A percentile compares a stretch with the other conserved stretches of the same genome.
phyloP scores from a whole-genome alignment of 2,329 filamentous ascomycete genomes.

The Colletotrichum simmondsii region DNA sequence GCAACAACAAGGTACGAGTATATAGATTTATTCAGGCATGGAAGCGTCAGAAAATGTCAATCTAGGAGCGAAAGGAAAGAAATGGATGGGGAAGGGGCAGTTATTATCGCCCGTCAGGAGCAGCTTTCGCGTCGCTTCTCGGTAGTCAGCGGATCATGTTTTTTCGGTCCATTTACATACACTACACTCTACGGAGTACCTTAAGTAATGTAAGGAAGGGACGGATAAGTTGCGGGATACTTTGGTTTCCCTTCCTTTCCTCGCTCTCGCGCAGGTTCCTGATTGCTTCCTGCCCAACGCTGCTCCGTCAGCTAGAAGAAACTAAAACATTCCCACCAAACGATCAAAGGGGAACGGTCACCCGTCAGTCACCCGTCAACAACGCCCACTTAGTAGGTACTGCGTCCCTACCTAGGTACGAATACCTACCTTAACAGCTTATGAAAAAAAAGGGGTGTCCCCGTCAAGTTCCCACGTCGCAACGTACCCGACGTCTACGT shows the following conservation, averaged over 20 bases:
- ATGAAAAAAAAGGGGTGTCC: neutral
- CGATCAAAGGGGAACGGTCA: constrained; percentile 3
- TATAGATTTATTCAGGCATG: neutral
- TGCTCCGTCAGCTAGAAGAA: neutral
- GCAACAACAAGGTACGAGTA: neutral
- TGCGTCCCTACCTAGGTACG: no score
- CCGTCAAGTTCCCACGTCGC: constrained; percentile 1
- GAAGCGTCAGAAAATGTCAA: neutral
- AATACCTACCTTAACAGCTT: constrained; percentile 5
- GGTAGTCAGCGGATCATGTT: neutral
- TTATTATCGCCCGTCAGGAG: neutral
- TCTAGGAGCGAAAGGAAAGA: neutral
- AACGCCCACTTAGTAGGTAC: neutral
- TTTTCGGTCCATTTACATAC: neutral
- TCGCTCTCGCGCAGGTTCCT: neutral
- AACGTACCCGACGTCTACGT: neutral
- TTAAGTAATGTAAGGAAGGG: no score
- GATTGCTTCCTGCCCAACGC: neutral
- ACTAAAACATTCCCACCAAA: neutral
- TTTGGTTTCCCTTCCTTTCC: neutral
- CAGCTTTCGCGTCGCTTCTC: neutral
- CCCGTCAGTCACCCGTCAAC: constrained; percentile 21
- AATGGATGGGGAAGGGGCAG: neutral
- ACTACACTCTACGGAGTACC: neutral
- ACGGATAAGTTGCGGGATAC: neutral